Evolutionary conservation across 768 basidiomycete genomes (phyloP), one percentile per base, ranked within the genome.

Genomic region (Boletus patriciae): DNA sequence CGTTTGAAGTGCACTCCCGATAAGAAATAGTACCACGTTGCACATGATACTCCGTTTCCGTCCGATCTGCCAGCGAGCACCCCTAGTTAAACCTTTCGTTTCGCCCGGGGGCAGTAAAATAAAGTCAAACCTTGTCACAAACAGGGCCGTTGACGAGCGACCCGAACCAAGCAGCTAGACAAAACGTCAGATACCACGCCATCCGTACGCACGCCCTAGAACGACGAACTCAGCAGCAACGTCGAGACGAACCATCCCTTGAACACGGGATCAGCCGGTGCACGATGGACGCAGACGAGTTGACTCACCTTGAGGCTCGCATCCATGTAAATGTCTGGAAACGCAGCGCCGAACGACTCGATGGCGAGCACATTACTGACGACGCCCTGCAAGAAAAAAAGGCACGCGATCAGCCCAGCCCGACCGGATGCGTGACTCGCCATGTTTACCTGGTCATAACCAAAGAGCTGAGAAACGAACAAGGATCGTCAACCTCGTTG

Each of bases 201-300:
- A 13, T 25, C 18, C 33, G 18, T 3, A 13, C 15, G 27, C 16
- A 16, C 6, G 12, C 18, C 31, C 40, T 31, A 36, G 25, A 45
- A 43, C 23, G 40, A 64, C 70, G 31, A 19, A 71, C 71, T 29
- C 18, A 73, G 52, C 25, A 73, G 11, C 37, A 71, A 45, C 3
- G 66, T 67, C 13, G 70, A 71, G 33, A 71, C 64, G 21, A 71
- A 66, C 70, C 70, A 71, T n/a, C 70, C 71, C 70, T 71, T 42
- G 31, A 2, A 36, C 11, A 45, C 18, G 16, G 19, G 33, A 21
- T 67, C 47, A 61, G 54, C 10, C 10, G 16, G 16, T 4, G 12
- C 21, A 25, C 21, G 18, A 47, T 1, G 31, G 27, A 59, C 15
- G 21, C 15, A 18, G 16, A 23, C 11, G 19, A n/a, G 6, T 6